A percentile compares a stretch with the other conserved stretches of the same genome.
phyloP scores from a whole-genome alignment of 2,329 filamentous ascomycete species.

The Aspergillus eucalypticola region DNA sequence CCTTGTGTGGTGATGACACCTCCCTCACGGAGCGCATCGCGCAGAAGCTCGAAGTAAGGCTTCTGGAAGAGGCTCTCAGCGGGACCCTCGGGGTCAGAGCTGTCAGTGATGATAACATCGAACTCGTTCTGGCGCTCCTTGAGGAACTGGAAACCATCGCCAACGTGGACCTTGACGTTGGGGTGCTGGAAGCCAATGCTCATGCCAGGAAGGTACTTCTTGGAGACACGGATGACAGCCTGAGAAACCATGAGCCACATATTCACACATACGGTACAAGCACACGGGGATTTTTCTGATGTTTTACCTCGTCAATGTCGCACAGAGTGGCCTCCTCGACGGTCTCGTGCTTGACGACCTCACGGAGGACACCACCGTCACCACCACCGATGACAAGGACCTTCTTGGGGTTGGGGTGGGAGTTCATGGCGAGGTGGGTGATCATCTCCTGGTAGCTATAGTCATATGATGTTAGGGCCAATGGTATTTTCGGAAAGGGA shows the following conservation, averaged over 20 bases:
- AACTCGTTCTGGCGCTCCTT: constrained; percentile 95
- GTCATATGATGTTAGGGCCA: background rate
- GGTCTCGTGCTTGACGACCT: constrained; percentile 98
- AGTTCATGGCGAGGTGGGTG: constrained; percentile 96
- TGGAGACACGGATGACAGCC: constrained; percentile 97
- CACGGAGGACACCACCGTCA: constrained; percentile 94
- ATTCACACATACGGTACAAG: background rate
- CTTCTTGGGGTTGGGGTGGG: constrained; percentile 96
- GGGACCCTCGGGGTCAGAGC: constrained; percentile 93
- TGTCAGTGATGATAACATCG: constrained; percentile 99
- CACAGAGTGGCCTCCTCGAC: constrained; percentile 95
- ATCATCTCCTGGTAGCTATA: constrained; percentile 97
- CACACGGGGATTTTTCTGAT: constrained; percentile 9
- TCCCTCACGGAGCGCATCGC: constrained; percentile 85
- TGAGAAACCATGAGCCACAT: constrained; percentile 30
- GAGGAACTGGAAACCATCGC: constrained; percentile 98
- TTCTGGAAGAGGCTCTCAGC: constrained; percentile 98
- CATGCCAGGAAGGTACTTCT: constrained; percentile 97
- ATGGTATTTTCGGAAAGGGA: background rate
- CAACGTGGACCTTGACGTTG: constrained; percentile 88
- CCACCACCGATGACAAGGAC: constrained; percentile 97
- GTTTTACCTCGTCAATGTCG: constrained; percentile 89
- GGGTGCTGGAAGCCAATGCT: constrained; percentile 89
- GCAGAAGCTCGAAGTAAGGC: constrained; percentile 94
- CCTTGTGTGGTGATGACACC: constrained; percentile 99